Conservation (phyloP, 192 early-diverging fungal species). For the Paraglomus brasilianum region DNA sequence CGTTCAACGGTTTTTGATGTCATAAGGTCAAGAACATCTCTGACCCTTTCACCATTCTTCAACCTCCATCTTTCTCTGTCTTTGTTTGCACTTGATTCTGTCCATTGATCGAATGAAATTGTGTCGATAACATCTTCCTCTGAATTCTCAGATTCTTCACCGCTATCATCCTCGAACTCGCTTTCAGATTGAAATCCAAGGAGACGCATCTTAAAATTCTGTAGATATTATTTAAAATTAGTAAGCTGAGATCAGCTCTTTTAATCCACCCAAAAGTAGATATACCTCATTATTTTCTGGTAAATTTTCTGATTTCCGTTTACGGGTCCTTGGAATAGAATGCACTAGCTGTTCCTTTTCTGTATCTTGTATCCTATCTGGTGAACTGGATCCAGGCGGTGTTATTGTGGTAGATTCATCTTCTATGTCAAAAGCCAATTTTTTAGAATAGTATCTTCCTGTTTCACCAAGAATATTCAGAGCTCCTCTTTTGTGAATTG, state of each 20-base stretch:
- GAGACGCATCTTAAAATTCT: slow-evolving; percentile 29
- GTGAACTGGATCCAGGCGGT: too few species aligned
- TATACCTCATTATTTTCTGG: slow-evolving; percentile 25
- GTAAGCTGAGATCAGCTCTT: slow-evolving; percentile 10
- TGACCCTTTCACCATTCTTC: slow-evolving; percentile 13
- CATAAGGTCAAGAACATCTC: slow-evolving; percentile 11
- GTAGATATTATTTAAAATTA: neutral
- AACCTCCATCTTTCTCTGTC: slow-evolving; percentile 18
- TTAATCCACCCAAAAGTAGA: neutral
- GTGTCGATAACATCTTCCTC: slow-evolving; percentile 3
- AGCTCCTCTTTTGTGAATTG: too few species aligned
- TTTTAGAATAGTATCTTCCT: too few species aligned
- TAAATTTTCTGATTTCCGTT: slow-evolving; percentile 22
- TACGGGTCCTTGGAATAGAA: slow-evolving; percentile 4
- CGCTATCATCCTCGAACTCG: slow-evolving; percentile 24
- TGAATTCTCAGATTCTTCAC: neutral
- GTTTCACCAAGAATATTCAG: too few species aligned
- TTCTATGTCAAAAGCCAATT: too few species aligned
- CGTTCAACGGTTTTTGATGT: slow-evolving; percentile 6
- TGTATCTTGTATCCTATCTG: too few species aligned
- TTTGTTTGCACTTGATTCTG: slow-evolving; percentile 6
- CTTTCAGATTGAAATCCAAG: slow-evolving; percentile 24
- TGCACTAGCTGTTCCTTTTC: neutral
- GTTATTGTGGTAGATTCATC: too few species aligned
- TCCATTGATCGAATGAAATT: neutral